Evolutionary conservation across 2,329 filamentous ascomycete genomes (phyloP), one percentile per base, ranked within the genome.

Genomic region (Aphanocladium album): DNA sequence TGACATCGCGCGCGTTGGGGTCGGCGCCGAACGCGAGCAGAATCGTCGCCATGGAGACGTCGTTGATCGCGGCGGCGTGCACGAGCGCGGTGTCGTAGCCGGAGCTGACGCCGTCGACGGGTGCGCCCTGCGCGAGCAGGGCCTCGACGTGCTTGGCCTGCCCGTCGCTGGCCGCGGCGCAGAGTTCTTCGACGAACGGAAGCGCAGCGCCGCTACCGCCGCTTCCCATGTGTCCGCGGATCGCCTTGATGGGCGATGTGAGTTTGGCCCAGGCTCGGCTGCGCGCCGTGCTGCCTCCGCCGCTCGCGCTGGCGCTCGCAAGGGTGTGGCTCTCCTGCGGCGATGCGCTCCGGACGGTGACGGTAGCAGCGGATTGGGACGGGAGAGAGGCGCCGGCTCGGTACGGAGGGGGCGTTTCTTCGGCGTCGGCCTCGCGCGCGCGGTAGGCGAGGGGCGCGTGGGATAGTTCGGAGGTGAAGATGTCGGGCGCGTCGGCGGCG

Each of bases 11-110:
- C 1, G 64, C 64, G 8, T 70, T 68, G 0, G 72, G 61, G 17
- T 71, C 71, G 0, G 72, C 70, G 3, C 73, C 72, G 9, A 69
- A 61, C 19, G 67, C 64, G 1, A 74, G 64, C 1, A 75, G 67
- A 19, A 74, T 65, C 12, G 62, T 61, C 1, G 73, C 62, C 7
- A 72, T 71, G 4, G 63, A 62, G 0, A 71, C 1, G 5, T 69
- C 69, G 19, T 66, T 65, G 16, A 65, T 64, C 1, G 61, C 61
- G 23, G 71, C 64, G 1, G 73, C 68, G 6, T 70, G 68, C 1
- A 69, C 64, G 61, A 54, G 33, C 33, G 51, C 30, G 33, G 51
- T 39, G 51, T 54, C 35, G 51, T 33, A 23, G 11, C 25, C 5
- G 8, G n/a, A 7, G 35, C 21, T 54, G 51, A 25, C 21, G 51